These are phyloP conservation scores for Spirogloea muscicola DNA, from an alignment of 139 green algal genomes.

Conservation along the genomic window DNA sequence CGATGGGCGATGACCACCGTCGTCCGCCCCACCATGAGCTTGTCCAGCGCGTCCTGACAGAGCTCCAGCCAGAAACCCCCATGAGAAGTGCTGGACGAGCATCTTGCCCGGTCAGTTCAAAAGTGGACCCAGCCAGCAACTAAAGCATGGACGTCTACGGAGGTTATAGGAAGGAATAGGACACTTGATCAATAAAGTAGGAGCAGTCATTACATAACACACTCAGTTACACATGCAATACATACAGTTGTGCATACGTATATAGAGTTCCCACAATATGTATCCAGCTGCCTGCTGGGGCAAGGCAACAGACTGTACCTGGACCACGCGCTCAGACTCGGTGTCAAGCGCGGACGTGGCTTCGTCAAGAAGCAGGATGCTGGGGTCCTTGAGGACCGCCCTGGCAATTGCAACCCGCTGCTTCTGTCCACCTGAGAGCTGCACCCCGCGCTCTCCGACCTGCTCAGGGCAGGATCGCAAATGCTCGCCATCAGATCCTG, in stretches of 20 bases:
- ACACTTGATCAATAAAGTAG: no score
- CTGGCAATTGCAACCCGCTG: conserved; percentile 82
- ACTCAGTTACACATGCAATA: no score
- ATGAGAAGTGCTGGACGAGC: neutral
- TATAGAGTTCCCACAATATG: no score
- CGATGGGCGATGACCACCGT: conserved; percentile 85
- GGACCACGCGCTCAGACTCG: conserved; percentile 58
- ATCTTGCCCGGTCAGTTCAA: neutral
- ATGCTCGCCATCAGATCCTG: neutral
- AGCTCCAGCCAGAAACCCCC: conserved; percentile 41
- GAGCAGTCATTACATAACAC: no score
- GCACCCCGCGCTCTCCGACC: conserved; percentile 74
- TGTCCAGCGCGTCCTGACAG: conserved; percentile 70
- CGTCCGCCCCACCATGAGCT: conserved; percentile 74
- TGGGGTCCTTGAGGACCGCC: conserved; percentile 70
- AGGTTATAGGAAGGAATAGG: neutral
- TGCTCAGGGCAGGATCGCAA: conserved; percentile 19
- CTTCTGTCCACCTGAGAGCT: conserved; percentile 76
- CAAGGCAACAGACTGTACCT: conserved; percentile 37
- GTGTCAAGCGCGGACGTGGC: conserved; percentile 85
- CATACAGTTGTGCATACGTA: no score
- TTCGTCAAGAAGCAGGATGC: conserved; percentile 79
- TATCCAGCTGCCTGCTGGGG: no score
- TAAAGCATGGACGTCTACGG: neutral
- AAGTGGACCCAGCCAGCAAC: neutral